phyloP scores from a whole-genome alignment of 306 rosid genomes.

The Cercis canadensis region DNA sequence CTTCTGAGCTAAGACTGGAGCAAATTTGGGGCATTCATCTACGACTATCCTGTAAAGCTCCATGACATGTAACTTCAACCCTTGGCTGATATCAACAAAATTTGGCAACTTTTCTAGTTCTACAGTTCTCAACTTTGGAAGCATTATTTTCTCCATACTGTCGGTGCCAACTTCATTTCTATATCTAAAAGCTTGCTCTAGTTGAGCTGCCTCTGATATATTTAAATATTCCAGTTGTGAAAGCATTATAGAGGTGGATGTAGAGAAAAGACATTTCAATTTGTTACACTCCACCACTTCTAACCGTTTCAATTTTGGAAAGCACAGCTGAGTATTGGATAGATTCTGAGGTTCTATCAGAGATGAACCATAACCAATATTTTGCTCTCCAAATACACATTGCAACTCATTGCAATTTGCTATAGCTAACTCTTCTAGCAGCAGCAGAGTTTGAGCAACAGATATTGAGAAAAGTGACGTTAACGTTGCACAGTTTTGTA shows the following conservation, averaged over 20 bases:
- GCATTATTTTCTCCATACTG: background rate
- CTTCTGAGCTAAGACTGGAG: background rate
- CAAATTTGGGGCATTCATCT: background rate
- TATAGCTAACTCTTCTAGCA: background rate
- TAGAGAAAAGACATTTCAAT: background rate
- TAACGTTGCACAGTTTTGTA: too few relatives aligned
- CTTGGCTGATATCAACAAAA: background rate
- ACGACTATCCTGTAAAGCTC: background rate
- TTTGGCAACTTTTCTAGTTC: fast-evolving
- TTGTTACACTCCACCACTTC: background rate
- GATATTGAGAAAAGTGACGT: background rate
- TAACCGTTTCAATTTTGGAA: background rate
- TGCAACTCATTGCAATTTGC: background rate
- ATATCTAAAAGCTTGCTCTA: background rate
- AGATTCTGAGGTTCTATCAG: background rate
- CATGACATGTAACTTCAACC: background rate
- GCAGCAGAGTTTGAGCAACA: background rate
- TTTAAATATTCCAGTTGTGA: background rate
- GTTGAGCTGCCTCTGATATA: background rate
- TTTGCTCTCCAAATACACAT: background rate
- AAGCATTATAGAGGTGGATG: background rate
- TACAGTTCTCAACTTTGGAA: background rate
- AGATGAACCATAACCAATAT: background rate
- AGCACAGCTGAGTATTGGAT: background rate
- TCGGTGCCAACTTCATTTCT: background rate